Conservation (phyloP, 345 rosid species). For the Garcia nutans region DNA sequence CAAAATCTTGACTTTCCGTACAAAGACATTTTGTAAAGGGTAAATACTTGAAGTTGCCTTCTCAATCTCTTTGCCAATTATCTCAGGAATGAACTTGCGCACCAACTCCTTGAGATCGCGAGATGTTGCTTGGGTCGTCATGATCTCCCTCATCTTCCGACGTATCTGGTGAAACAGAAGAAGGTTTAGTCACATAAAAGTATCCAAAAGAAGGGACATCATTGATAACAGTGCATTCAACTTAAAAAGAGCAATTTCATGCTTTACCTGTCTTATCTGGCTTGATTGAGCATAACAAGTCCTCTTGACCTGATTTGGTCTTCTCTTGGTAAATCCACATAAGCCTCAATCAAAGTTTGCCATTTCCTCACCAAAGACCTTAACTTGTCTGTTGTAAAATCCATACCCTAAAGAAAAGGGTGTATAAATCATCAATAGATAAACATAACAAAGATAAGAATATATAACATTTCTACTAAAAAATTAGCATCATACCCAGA, state of each 20-base stretch:
- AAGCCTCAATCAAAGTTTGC: constrained; percentile 90
- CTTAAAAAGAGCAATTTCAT: not conserved
- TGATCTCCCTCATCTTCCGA: constrained; percentile 87
- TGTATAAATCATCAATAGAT: not conserved
- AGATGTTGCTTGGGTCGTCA: constrained; percentile 76
- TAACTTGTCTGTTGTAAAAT: constrained; percentile 86
- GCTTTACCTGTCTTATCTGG: constrained; percentile 71
- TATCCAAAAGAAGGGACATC: not conserved
- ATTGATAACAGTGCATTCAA: not conserved
- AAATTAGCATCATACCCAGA: constrained; percentile 63
- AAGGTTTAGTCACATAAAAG: not conserved
- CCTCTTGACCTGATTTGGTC: constrained; percentile 89
- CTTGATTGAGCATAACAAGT: constrained; percentile 96
- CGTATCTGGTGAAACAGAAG: constrained; percentile 52
- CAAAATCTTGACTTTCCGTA: constrained; percentile 88
- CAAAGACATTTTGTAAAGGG: constrained; percentile 85
- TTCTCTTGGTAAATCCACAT: constrained; percentile 95
- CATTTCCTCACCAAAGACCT: constrained; percentile 95
- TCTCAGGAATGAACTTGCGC: constrained; percentile 73
- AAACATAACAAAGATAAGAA: not conserved
- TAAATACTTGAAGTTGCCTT: constrained; percentile 78
- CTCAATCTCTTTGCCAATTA: constrained; percentile 85
- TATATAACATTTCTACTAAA: too few species aligned
- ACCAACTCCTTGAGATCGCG: constrained; percentile 92
- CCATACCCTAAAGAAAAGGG: constrained; percentile 67